Percentiles rank a stretch among this genome's conserved stretches.
These are phyloP conservation scores for Solanum verrucosum DNA, from an alignment of 257 asterid genomes.

Conservation along the genomic window DNA sequence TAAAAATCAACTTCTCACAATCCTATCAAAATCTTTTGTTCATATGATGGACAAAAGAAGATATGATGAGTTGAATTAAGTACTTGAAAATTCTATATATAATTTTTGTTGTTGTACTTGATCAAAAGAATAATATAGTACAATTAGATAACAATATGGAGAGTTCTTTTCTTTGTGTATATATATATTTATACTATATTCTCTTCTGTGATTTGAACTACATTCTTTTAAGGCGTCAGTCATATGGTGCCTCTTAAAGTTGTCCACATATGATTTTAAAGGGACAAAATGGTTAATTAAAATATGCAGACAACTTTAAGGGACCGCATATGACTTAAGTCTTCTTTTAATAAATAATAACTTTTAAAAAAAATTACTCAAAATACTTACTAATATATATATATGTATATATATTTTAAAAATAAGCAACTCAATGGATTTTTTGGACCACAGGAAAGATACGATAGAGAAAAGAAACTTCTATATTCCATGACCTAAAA, in stretches of 20 bases:
- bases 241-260: too few species aligned
- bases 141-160: not conserved
- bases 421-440: not conserved
- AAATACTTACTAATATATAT: not conserved
- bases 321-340: too few species aligned
- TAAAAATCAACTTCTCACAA: not conserved
- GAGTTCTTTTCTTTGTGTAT: not conserved
- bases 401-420: not conserved
- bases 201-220: not conserved
- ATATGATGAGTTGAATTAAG: not conserved
- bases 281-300: too few species aligned
- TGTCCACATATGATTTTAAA: too few species aligned
- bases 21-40: not conserved
- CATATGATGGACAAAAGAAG: not conserved
- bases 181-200: not conserved
- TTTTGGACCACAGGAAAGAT: not conserved
- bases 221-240: too few species aligned
- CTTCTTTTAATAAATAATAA: not conserved
- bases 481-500: not conserved
- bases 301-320: too few species aligned
- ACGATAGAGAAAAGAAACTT: not conserved
- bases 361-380: not conserved
- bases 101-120: not conserved
- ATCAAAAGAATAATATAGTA: not conserved
- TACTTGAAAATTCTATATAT: not conserved